phyloP scores from a whole-genome alignment of 176 grass and related monocot genomes.

The Pharus latifolius region DNA sequence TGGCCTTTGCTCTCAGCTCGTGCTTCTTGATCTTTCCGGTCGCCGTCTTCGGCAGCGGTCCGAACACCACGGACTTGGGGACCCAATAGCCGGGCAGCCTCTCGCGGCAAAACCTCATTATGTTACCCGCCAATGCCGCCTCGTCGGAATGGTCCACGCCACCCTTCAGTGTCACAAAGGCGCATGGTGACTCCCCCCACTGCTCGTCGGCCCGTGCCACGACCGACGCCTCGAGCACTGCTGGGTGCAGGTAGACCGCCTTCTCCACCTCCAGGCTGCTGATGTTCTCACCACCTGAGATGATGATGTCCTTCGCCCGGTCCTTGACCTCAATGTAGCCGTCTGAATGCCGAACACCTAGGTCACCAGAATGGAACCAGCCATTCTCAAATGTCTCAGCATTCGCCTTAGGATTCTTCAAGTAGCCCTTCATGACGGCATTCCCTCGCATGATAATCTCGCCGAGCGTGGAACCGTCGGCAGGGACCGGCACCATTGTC shows the following conservation, averaged over 20 bases:
- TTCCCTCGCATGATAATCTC: slow-evolving; percentile 97
- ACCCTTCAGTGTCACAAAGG: slow-evolving; percentile 66
- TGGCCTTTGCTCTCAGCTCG: slow-evolving; percentile 64
- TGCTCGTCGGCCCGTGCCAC: slow-evolving; percentile 76
- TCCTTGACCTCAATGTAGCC: slow-evolving; percentile 94
- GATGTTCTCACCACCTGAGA: slow-evolving; percentile 97
- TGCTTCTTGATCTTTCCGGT: slow-evolving; percentile 99
- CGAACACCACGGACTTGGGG: slow-evolving; percentile 91
- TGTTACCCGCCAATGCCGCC: slow-evolving; percentile 33
- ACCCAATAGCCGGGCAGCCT: slow-evolving; percentile 86
- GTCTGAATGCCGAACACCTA: slow-evolving; percentile 65
- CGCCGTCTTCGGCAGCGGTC: slow-evolving; percentile 80
- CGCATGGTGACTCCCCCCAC: slow-evolving; percentile 94
- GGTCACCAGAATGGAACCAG: slow-evolving; percentile 91
- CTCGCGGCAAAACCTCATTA: slow-evolving; percentile 70
- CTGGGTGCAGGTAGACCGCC: slow-evolving; percentile 66
- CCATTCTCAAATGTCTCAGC: slow-evolving; percentile 70
- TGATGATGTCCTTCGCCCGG: slow-evolving; percentile 95
- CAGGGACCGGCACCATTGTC: slow-evolving; percentile 64
- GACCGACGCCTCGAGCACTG: slow-evolving; percentile 73
- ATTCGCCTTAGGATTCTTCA: slow-evolving; percentile 74
- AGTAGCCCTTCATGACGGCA: slow-evolving; percentile 87
- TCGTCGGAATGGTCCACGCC: slow-evolving; percentile 39
- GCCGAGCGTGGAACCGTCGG: slow-evolving; percentile 57
- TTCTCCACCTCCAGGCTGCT: slow-evolving; percentile 95